phyloP scores from a whole-genome alignment of 768 basidiomycete species.

The Pisolithus tinctorius region DNA sequence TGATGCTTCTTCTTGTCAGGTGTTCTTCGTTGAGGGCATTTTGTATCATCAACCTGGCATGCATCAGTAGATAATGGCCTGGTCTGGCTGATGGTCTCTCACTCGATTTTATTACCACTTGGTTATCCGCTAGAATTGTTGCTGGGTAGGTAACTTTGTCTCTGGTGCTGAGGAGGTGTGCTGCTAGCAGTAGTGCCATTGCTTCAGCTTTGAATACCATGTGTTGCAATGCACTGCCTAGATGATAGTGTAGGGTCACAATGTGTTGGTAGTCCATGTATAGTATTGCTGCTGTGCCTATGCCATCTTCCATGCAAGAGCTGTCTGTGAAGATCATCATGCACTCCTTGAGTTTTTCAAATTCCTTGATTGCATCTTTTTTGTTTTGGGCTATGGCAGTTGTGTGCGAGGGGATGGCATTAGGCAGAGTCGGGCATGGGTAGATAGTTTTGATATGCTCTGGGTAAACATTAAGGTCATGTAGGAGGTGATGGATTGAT shows the following conservation, averaged over 20 bases:
- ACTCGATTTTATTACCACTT: not conserved
- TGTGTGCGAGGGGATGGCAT: not conserved
- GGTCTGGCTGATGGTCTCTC: not conserved
- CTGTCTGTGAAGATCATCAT: slow-evolving; percentile 15
- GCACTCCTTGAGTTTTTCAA: not conserved
- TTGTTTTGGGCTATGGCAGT: too few species aligned
- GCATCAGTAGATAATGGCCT: too few species aligned
- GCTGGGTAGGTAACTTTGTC: not conserved
- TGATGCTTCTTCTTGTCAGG: not conserved
- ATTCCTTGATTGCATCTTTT: not conserved
- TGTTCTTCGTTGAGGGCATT: not conserved
- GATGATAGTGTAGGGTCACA: too few species aligned
- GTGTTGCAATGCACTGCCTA: too few species aligned
- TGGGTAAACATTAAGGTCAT: not conserved
- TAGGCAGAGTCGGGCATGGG: too few species aligned
- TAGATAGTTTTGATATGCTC: too few species aligned
- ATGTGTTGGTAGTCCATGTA: not conserved
- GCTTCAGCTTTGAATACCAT: too few species aligned
- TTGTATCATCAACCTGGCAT: not conserved
- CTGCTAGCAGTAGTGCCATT: too few species aligned
- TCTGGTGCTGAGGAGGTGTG: too few species aligned
- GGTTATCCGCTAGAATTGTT: not conserved
- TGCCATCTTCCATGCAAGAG: too few species aligned
- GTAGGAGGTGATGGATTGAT: too few species aligned
- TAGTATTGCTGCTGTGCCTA: slow-evolving; percentile 13